Evolutionary conservation across 805 yeast species (phyloP), one percentile per base, ranked within the genome.

Genomic region (Metschnikowia corniflorae): DNA sequence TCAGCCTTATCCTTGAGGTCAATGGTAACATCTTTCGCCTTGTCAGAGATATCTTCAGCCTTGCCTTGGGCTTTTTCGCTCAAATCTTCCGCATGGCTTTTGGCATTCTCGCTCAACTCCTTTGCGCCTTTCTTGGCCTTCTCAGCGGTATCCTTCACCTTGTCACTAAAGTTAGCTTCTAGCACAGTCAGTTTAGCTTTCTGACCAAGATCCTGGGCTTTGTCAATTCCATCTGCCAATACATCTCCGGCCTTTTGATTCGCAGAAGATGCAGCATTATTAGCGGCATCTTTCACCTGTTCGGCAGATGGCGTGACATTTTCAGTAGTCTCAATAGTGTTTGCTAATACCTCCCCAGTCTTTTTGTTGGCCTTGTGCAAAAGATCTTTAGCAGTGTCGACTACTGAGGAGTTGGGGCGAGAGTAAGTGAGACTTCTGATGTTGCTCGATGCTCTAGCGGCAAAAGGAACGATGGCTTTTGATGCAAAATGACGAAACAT

Each of bases 321-420:
- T 31, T 55, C 69, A 15, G 69, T 66, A 27, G 55, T 60, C 24
- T 67, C 68, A 39, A 68, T 51, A 2, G 70, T 67, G 15, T 55
- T 57, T n/a, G 71, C 72, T 13, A 63, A 54, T 7, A 57, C 59
- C 41, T 67, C 57, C 7, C 72, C 73, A n/a, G 65, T 61, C 48
- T 63, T 66, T 39, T 58, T 57, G 46, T 58, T 57, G 25, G 54
- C 60, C 38, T 55, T 60, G 26, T 48, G 39, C 29, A 61, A 54
- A 6, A 55, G 60, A n/a, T 60, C 62, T 49, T 65, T 65, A 16
- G 68, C 66, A 10, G 59, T 38, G 31, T 57, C 67, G 10, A 64
- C 49, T 10, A 65, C 50, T 12, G 63, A 55, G 6, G 34, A 35
- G 27, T 33, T 42, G 16, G 37, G 37, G 19, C 39, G 40, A 3